phyloP scores from a whole-genome alignment of 305 asterid genomes.

The Fraxinus albicans region DNA sequence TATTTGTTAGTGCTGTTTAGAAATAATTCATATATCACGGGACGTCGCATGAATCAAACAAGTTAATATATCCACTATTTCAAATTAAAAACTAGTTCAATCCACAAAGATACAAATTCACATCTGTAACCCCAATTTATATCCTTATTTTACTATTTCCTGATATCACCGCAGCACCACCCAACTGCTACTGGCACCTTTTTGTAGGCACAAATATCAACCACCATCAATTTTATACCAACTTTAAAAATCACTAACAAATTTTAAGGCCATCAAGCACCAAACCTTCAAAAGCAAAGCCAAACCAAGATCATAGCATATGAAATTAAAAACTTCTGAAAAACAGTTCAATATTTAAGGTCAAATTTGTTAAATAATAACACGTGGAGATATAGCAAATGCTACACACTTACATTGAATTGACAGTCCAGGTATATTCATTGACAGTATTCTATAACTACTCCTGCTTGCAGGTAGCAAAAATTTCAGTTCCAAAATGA shows the following conservation, averaged over 20 bases:
- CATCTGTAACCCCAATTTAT: background rate
- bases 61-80: conserved; percentile 17
- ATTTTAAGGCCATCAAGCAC: background rate
- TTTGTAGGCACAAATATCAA: background rate
- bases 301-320: background rate
- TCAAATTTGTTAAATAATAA: background rate
- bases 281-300: background rate
- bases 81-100: conserved; percentile 14
- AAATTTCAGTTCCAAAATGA: background rate
- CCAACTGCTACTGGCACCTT: conserved; percentile 3
- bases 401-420: background rate
- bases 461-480: background rate
- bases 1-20: background rate
- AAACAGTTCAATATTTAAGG: background rate
- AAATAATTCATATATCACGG: conserved; percentile 16
- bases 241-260: background rate
- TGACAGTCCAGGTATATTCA: background rate
- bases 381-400: background rate
- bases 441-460: background rate
- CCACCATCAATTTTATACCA: background rate
- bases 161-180: background rate
- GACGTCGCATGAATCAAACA: conserved; percentile 4
- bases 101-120: conserved; percentile 9
- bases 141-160: background rate
- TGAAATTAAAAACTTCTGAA: background rate